Base-by-base conservation (phyloP, 495 filamentous ascomycete species). In the Daldinia concentrica region DNA sequence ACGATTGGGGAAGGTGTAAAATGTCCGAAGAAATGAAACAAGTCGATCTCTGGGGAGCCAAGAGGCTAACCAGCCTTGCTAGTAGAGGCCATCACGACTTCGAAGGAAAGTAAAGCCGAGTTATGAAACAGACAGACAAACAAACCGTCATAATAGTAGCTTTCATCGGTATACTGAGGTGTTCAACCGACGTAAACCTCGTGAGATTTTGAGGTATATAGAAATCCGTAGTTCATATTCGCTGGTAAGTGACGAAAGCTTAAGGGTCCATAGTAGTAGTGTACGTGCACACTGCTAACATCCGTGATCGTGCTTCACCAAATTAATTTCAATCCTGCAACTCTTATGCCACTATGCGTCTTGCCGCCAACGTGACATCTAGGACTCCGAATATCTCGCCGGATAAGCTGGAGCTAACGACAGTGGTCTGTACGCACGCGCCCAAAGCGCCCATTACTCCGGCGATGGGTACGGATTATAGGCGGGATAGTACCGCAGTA, bases 1-100 rank as follows among this genome's bases (percentile, higher is more conserved):
- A 69, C 71, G 32, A 69, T 73, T 73, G 26, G n/a, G 71, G 71
- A 69, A 73, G 66, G 71, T 73, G 62, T 69, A 69, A 73, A 73
- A 50, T 73, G 66, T 68, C 71, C 71, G 71, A 73, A 52, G 61
- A 52, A 65, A 66, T 69, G 71, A 73, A 73, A 73, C 71, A 56
- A 65, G 52, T 50, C 62, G 71, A 73, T 73, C 71, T 36, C 66
- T 69, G 71, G 71, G 71, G 70, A 68, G 57, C 71, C 66, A 69
- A 73, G 71, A 69, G 19, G 19, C 26, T 58, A 65, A 62, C 62
- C 37, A 41, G 61, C 60, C 57, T 32, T 62, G 15, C 36, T 27
- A 61, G 57, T 15, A 62, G 71, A 73, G 57, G 62, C 26, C 58
- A 63, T 69, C 71, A 66, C 58, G 66, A 66, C 41, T 29, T 62